A percentile compares a stretch with the other conserved stretches of the same genome.
phyloP scores from a whole-genome alignment of 768 basidiomycete species.

The Lentinula sp. region DNA sequence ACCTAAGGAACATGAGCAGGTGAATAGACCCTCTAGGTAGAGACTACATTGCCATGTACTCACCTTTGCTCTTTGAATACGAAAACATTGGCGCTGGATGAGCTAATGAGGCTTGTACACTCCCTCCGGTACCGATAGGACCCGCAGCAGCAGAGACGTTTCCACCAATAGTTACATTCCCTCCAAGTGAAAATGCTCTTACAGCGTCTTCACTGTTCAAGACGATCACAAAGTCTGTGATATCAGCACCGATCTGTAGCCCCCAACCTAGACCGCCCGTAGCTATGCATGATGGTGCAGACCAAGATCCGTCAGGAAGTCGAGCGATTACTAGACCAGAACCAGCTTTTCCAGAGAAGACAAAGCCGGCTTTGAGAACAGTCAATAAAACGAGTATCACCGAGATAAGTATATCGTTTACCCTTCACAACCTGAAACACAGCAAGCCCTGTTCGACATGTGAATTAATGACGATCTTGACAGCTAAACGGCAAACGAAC shows the following conservation, averaged over 20 bases:
- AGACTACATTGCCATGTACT: constrained; percentile 12
- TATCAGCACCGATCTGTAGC: constrained; percentile 92
- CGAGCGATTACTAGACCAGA: constrained; percentile 91
- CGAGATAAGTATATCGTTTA: background rate
- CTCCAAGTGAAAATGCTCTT: constrained; percentile 89
- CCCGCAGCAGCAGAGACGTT: constrained; percentile 82
- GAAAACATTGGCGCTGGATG: constrained; percentile 98
- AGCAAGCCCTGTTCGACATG: constrained; percentile 62
- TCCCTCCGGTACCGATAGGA: constrained; percentile 91
- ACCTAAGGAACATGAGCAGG: constrained; percentile 38
- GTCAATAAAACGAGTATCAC: background rate
- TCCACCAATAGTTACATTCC: constrained; percentile 95
- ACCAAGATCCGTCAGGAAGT: constrained; percentile 93
- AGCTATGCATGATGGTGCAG: constrained; percentile 94
- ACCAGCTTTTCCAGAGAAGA: constrained; percentile 63
- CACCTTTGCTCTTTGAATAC: constrained; percentile 93
- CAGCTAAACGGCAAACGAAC: constrained; percentile 30
- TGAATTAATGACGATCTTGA: background rate
- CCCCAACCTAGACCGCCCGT: constrained; percentile 95
- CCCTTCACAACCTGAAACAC: constrained; percentile 81
- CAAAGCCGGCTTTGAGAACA: constrained; percentile 72
- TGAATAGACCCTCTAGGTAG: background rate
- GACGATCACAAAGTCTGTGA: constrained; percentile 94
- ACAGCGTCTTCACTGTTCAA: constrained; percentile 97
- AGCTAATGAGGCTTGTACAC: constrained; percentile 79